A percentile compares a stretch with the other conserved stretches of the same genome.
Evolutionary conservation across 139 green algal genomes (phyloP).

Genomic region (Pycnococcus provasolii): DNA sequence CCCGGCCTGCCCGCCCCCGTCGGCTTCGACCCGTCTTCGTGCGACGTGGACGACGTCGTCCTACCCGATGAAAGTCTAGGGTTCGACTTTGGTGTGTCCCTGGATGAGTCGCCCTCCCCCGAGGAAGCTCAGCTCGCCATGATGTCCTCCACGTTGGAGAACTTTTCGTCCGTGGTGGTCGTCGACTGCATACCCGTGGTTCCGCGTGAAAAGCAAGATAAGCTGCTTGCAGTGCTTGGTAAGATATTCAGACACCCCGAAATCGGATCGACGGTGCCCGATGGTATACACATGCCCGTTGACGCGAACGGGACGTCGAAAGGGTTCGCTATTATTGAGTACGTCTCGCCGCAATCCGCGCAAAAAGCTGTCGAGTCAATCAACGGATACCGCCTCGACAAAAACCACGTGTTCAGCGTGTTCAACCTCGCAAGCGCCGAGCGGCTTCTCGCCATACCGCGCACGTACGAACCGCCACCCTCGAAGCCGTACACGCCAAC

Average conservation of each 20-base stretch:
- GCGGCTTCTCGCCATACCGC: constrained; percentile 39
- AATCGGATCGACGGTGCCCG: constrained; percentile 60
- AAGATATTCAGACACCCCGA: constrained; percentile 67
- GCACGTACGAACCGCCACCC: constrained; percentile 45
- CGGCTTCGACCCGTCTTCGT: too few species aligned
- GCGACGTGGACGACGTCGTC: too few species aligned
- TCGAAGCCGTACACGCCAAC: constrained; percentile 41
- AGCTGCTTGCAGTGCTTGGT: constrained; percentile 74
- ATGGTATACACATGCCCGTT: constrained; percentile 75
- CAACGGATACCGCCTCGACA: constrained; percentile 90
- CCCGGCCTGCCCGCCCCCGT: too few species aligned
- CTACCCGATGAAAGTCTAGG: too few species aligned
- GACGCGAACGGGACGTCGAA: constrained; percentile 65
- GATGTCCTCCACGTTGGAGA: too few species aligned
- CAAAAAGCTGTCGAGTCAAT: constrained; percentile 35
- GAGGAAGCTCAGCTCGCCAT: too few species aligned
- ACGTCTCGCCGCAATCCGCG: constrained; percentile 44
- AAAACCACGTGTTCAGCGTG: constrained; percentile 83
- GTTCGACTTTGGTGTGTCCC: too few species aligned
- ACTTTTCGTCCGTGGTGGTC: constrained; percentile 85
- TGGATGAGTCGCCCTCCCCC: too few species aligned
- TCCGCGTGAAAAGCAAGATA: constrained; percentile 81
- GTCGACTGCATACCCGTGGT: constrained; percentile 87
- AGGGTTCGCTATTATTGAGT: constrained; percentile 94
- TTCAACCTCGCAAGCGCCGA: constrained; percentile 91